phyloP scores from a whole-genome alignment of 306 rosid species.

The Rosa persica region DNA sequence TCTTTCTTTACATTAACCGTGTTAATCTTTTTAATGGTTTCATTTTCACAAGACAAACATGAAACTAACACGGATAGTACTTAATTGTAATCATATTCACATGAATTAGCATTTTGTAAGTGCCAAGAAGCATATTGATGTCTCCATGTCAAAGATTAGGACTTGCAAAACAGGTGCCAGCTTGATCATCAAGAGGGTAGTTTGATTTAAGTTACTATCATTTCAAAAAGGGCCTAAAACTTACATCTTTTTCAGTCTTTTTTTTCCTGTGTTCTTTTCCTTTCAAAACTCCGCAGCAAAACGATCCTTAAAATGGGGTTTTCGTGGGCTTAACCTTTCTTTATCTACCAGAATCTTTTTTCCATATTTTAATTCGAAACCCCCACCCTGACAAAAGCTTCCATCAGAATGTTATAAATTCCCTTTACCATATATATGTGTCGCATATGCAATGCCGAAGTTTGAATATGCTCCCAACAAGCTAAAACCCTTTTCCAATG shows the following conservation, averaged over 20 bases:
- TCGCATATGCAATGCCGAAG: conserved; percentile 15
- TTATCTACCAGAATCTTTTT: neutral
- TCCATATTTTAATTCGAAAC: neutral
- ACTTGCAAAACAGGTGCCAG: neutral
- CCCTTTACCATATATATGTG: conserved; percentile 1
- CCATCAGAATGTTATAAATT: conserved; percentile 18
- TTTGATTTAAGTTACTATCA: neutral
- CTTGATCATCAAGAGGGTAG: neutral
- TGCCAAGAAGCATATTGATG: neutral
- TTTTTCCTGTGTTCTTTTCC: neutral
- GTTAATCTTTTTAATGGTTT: neutral
- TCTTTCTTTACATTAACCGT: neutral
- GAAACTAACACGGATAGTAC: neutral
- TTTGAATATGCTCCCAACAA: conserved; percentile 13
- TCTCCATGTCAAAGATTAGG: neutral
- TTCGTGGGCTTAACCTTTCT: neutral
- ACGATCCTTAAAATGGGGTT: neutral
- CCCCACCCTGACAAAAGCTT: conserved; percentile 12
- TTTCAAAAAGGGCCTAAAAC: neutral
- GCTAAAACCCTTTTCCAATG: conserved; percentile 4
- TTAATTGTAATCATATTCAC: neutral
- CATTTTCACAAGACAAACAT: neutral
- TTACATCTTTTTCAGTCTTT: neutral
- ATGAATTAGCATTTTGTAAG: neutral
- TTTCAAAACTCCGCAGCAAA: neutral